These are phyloP conservation scores for Russula vinacea DNA, from an alignment of 768 basidiomycete species.

Conservation along the genomic window DNA sequence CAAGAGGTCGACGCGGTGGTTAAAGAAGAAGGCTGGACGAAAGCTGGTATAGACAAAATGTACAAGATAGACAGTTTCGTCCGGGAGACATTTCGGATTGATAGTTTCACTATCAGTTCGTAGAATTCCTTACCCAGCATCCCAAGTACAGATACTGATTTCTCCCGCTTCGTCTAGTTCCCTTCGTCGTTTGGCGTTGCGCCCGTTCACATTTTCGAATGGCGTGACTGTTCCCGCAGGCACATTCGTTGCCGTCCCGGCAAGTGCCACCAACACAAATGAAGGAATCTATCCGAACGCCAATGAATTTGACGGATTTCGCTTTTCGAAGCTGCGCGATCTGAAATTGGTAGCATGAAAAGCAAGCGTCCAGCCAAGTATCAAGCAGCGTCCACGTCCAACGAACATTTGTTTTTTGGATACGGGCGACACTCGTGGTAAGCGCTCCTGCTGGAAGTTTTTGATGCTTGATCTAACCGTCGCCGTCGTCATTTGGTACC, in stretches of 20 bases:
- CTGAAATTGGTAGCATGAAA: conserved; percentile 22
- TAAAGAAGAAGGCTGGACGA: conserved; percentile 18
- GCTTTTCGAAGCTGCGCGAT: conserved; percentile 38
- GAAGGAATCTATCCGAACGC: conserved; percentile 34
- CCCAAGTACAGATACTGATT: not conserved
- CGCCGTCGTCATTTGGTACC: too few species aligned
- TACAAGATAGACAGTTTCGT: conserved; percentile 40
- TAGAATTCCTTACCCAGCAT: not conserved
- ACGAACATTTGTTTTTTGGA: not conserved
- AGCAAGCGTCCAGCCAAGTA: too few species aligned
- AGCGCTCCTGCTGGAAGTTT: not conserved
- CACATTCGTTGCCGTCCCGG: too few species aligned
- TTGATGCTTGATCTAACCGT: too few species aligned
- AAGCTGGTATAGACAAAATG: conserved; percentile 28
- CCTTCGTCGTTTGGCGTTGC: conserved; percentile 30
- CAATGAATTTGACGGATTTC: conserved; percentile 41
- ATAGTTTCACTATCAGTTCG: conserved; percentile 17
- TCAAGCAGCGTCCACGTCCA: too few species aligned
- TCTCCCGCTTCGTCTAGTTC: conserved; percentile 13
- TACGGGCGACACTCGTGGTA: not conserved
- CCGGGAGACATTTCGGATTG: conserved; percentile 34
- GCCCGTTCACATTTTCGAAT: conserved; percentile 18
- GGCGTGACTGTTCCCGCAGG: too few species aligned
- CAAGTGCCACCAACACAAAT: too few species aligned
- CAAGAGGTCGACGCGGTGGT: conserved; percentile 30